These are phyloP conservation scores for Acanthochlamys bracteata DNA, from an alignment of 106 monocot species.

Conservation along the genomic window DNA sequence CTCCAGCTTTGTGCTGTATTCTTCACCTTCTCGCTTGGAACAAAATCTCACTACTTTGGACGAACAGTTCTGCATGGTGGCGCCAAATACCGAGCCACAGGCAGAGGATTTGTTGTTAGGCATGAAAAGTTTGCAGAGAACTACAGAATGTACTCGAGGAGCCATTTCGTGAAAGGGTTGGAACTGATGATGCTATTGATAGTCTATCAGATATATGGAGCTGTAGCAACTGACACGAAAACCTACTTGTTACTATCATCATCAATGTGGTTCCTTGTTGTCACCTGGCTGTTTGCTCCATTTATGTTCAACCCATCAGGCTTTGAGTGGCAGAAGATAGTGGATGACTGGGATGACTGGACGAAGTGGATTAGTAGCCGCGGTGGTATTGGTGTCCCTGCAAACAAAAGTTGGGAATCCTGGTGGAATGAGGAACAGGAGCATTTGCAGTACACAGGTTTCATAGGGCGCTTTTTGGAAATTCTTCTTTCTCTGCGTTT, in stretches of 20 bases:
- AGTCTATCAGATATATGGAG: constrained; percentile 68
- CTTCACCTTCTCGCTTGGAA: constrained; percentile 97
- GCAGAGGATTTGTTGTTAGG: constrained; percentile 88
- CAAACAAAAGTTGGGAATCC: constrained; percentile 94
- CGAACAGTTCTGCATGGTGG: constrained; percentile 93
- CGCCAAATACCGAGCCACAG: constrained; percentile 93
- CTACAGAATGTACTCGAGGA: constrained; percentile 96
- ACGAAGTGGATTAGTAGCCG: constrained; percentile 81
- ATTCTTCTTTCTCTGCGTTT: constrained; percentile 78
- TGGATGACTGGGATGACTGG: constrained; percentile 99
- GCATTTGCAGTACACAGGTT: constrained; percentile 67
- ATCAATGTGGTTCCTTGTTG: constrained; percentile 96
- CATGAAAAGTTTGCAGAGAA: constrained; percentile 97
- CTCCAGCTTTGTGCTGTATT: constrained; percentile 94
- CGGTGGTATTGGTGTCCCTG: constrained; percentile 90
- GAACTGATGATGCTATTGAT: constrained; percentile 83
- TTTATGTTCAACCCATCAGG: constrained; percentile 97
- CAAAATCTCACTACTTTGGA: constrained; percentile 91
- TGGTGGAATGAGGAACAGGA: constrained; percentile 99
- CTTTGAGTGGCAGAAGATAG: constrained; percentile 97
- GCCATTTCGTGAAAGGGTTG: constrained; percentile 87
- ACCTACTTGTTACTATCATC: constrained; percentile 55
- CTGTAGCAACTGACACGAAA: constrained; percentile 31
- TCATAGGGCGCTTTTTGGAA: constrained; percentile 81
- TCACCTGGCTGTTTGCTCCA: constrained; percentile 86